Evolutionary conservation across 2,329 filamentous ascomycete species (phyloP), one percentile per base, ranked within the genome.

Genomic region (Tolypocladium guangdongense): DNA sequence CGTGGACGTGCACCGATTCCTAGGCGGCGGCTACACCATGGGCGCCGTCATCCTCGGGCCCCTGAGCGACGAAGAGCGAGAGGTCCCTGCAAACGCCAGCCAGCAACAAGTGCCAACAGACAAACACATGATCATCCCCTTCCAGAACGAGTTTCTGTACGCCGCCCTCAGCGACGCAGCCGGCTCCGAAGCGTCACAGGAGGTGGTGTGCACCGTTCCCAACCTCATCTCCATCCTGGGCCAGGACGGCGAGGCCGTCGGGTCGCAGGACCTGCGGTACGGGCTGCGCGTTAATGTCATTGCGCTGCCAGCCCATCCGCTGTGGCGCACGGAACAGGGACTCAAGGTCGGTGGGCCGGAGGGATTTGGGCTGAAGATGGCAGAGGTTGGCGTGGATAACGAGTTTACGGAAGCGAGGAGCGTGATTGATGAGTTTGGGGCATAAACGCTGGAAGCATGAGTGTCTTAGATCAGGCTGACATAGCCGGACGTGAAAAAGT

Each of bases 281-380:
- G 78, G 78, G 0, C 57, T 80, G 3, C 66, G 71, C 4, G 77
- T 80, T 0, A 73, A 63, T 35, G 76, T 80, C 0, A 73, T 80
- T 54, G 77, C 69, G 0, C 64, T 80, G 35, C 68, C 75, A 2
- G 72, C 74, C 1, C 74, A 77, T 54, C 74, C 76, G 0, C 58
- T 78, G 12, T 81, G 78, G 77, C 76, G 66, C 59, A 70, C 65
- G 1, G 64, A 66, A 3, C 60, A 61, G 50, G 70, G 64, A 0
- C 62, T 71, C 52, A 63, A 64, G 24, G 59, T 69, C 1, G 68
- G 68, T 1, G 68, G 68, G 0, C 68, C 68, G 0, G 60, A 64
- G n/a, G 66, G 64, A 0, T 71, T 71, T 50, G 66, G 65, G 8
- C 41, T 50, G 46, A 33, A 41, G 32, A 56, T 48, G 39, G n/a